Evolutionary conservation across 306 rosid genomes (phyloP), one percentile per base, ranked within the genome.

Genomic region (Dryas drummondii): DNA sequence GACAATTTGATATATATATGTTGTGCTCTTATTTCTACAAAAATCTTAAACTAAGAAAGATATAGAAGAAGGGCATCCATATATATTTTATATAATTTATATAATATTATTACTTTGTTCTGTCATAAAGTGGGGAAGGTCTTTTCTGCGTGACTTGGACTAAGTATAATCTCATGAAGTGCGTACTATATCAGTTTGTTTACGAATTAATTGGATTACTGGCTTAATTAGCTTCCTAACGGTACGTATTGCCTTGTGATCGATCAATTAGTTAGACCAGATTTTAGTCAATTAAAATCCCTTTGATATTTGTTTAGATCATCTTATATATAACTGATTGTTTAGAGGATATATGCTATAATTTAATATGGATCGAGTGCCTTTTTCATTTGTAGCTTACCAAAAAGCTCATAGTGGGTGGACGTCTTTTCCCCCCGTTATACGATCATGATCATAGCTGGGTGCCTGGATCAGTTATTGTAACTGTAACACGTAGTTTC

Each of bases 71-170:
- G 10, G 9, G 40, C 47, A 62, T 40, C 16, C 55, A 6, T 5
- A 4, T 7, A n/a, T 55, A 53, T 54, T 7, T 53, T 54, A 22
- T 22, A 22, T 22, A 22, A 22, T 22, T 22, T 22, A 22, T 22
- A 22, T 22, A 22, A 22, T 22, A n/a, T 40, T 0, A 5, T 64
- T 64, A 41, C 15, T 37, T 53, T 0, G 3, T 9, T 9, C 22
- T 40, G 63, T 42, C 32, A 37, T 41, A 17, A 40, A 40, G 63
- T 41, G 74, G 50, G 26, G 74, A n/a, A 70, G 74, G 64, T 53
- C 4, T 14, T 54, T 70, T 70, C 74, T 54, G 52, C 40, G 14
- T 5, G 41, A 42, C 52, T 71, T 54, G 52, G 50, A 19, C 40
- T 14, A 16, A 41, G 50, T 55, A 6, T 32, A 32, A 32, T 32